Evolutionary conservation across 2,329 filamentous ascomycete species (phyloP), one percentile per base, ranked within the genome.

Genomic region (Coniochaeta hoffmannii): DNA sequence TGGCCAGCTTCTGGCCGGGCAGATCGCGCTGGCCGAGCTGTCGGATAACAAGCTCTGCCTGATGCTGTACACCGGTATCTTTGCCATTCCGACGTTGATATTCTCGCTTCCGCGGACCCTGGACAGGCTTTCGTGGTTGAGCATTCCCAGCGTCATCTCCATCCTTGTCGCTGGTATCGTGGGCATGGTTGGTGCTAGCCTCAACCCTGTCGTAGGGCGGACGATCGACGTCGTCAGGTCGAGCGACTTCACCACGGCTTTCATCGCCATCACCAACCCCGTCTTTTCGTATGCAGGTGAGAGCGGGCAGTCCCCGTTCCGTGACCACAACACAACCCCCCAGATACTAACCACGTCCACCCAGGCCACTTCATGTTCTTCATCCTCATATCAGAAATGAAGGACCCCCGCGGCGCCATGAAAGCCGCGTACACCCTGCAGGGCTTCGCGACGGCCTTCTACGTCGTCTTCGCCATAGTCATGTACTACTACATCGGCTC

Each of bases 381-480:
- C 65, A 72, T 77, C 50, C 68, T 80, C 32, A 76, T 80, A 36
- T 78, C 75, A 0, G 78, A 81, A 61, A 79, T 81, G 77, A 72
- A 72, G 57, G 66, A 69, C 38, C 78, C 78, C 5, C 68, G 71
- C 54, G 75, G 80, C 53, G 74, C 75, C 2, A 78, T 79, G 72
- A 77, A 78, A 55, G 73, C 79, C 0, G 76, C 76, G 0, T 79
- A 73, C 65, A 68, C 70, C 3, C 69, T 81, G 24, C 77, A 81
- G 62, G 67, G 69, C 44, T 74, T 77, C 58, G 74, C 77, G 1
- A 80, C 76, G 4, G 66, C 68, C 19, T 76, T 77, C 58, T 82
- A 82, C 64, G 69, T 74, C 35, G 65, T 78, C 51, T 78, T 81
- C 58, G 74, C 77, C 6, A 67, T 73, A 1, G 74, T 82, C 4